Base-by-base conservation (phyloP, 2,329 filamentous ascomycete genomes). In the Decorospora gaudefroyi region DNA sequence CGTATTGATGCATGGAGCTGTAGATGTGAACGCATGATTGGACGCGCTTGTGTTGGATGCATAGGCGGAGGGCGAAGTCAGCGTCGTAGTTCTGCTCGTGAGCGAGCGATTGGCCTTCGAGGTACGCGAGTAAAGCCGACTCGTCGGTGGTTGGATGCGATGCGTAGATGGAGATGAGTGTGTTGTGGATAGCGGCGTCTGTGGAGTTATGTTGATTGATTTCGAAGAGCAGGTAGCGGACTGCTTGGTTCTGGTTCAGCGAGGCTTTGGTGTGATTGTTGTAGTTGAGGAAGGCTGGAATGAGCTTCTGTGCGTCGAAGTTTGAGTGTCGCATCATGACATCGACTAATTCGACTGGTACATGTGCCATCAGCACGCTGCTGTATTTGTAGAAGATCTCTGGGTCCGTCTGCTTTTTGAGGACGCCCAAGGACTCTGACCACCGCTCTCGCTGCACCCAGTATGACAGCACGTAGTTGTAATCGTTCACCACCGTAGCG, bases 1-100 rank as follows among this genome's bases (percentile, higher is more conserved):
- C 81, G 65, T 95, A 96, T 69, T 97, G 90, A 0, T 87, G 87
- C 92, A 99, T 99, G 49, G 86, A 88, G 42, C 88, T 95, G 76
- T 97, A 99, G 51, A 99, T 96, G 70, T 97, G 91, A 4, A 97
- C 92, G 64, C 91, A 96, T 10, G 90, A 95, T 52, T 96, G 85
- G 1, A 96, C 91, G 30, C 93, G 87, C 57, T 91, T 85, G 72
- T 99, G 85, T 61, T 96, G 88, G 55, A 99, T 97, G 72, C 93
- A 99, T 9, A 97, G 80, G 9, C 93, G 87, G 19, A 99, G 83
- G 1, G 93, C 93, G 71, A 99, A 99, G 70, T 99, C 93, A 2
- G 90, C 89, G 66, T 99, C 93, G 68, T 95, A 99, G 31, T 84
- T 82, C 31, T 88, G 88, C 62, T 93, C 87, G 36, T 89, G 85